Evolutionary conservation across 305 asterid species (phyloP), one percentile per base, ranked within the genome.

Genomic region (Lippia alba): DNA sequence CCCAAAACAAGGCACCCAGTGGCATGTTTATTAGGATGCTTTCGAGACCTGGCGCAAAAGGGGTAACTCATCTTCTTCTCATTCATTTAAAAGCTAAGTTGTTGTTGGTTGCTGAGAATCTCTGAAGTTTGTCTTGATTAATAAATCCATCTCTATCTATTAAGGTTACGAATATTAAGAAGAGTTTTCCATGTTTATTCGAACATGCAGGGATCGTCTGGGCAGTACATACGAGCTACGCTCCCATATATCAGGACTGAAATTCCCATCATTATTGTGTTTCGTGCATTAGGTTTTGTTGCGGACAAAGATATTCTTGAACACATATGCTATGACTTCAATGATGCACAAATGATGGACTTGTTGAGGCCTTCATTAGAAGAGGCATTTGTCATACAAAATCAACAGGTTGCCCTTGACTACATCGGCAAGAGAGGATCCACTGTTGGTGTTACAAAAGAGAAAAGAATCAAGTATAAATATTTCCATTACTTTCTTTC

Each of bases 11-110:
- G 82, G 89, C 96, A 12, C 96, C 96, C 1, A 92, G 98, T 54
- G 82, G 92, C 24, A 92, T 92, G 98, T 92, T 92, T 74, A 96
- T 92, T 66, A 85, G 98, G 40, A 90, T 89, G 96, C 96, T 88
- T 68, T 85, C 96, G 30, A 83, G 97, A 61, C 86, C 97, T 17
- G 89, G 96, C 74, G 92, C 96, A 66, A 92, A 86, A 84, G 94
- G 90, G 91, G 98, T 91, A 78, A 70, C 69, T 69, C 66, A 75
- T 55, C 46, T 36, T 61, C 41, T 12, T 9, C 0, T 0, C 6
- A 53, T 0, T 45, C 33, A 1, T n/a, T n/a, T n/a, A n/a, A n/a
- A n/a, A n/a, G n/a, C n/a, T n/a, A n/a, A n/a, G n/a, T n/a, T n/a
- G n/a, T n/a, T n/a, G n/a, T n/a, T n/a, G n/a, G n/a, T n/a, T n/a